A percentile compares a stretch with the other conserved stretches of the same genome.
These are phyloP conservation scores for Aegilops bicornis DNA, from an alignment of 176 grass and related monocot genomes.

Conservation along the genomic window DNA sequence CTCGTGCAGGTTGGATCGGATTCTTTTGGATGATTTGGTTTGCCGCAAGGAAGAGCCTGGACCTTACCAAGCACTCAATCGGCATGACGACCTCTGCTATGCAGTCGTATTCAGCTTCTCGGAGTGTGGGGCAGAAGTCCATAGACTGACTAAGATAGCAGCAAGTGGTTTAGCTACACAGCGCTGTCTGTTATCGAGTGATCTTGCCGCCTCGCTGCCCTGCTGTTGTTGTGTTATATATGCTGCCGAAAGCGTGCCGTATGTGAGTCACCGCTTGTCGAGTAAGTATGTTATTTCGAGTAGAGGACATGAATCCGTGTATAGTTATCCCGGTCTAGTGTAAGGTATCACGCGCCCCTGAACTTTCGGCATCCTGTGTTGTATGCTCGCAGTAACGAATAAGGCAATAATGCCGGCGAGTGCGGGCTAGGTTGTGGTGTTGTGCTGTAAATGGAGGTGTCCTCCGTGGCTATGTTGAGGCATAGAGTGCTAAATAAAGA, in stretches of 20 bases:
- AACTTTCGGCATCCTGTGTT: not conserved
- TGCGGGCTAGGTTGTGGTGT: not conserved
- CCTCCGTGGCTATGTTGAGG: not conserved
- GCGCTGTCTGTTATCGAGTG: not conserved
- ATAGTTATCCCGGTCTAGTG: not conserved
- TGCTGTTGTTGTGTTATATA: not conserved
- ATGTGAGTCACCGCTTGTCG: constrained; percentile 31
- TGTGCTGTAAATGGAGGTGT: not conserved
- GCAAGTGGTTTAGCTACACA: not conserved
- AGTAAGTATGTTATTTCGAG: constrained; percentile 2
- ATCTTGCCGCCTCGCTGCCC: not conserved
- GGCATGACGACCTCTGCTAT: constrained; percentile 57
- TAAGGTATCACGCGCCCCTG: not conserved
- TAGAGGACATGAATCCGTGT: not conserved
- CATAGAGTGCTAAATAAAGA: not conserved
- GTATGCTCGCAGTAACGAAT: not conserved
- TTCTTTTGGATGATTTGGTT: constrained; percentile 83
- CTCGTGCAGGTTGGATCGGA: constrained; percentile 69
- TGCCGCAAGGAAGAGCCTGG: constrained; percentile 63
- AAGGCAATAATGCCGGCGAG: not conserved
- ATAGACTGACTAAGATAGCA: constrained; percentile 8
- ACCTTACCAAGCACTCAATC: constrained; percentile 64
- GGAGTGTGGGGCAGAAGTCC: constrained; percentile 26
- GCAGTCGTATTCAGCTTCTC: constrained; percentile 59
- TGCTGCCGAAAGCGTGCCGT: not conserved